Evolutionary conservation across 2,329 filamentous ascomycete species (phyloP).

Genomic region (Grosmannia serpens): DNA sequence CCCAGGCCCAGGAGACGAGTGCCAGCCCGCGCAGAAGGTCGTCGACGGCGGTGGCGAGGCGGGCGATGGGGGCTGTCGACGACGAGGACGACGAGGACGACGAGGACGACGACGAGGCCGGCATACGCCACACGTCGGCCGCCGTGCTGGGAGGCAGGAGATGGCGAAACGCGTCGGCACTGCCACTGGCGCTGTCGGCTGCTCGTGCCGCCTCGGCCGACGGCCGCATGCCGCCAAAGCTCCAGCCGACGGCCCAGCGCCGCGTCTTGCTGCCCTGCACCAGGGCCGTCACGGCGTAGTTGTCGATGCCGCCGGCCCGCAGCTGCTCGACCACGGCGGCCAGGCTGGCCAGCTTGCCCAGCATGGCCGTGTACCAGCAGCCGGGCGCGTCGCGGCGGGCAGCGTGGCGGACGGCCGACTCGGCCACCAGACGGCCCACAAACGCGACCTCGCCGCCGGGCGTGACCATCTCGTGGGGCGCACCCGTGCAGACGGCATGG

Average conservation of each 20-base stretch:
- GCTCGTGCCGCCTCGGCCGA: conserved; percentile 32
- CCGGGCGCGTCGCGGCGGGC: conserved; percentile 30
- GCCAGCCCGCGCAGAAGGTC: conserved; percentile 43
- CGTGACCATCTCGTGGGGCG: conserved; percentile 75
- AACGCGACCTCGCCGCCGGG: conserved; percentile 69
- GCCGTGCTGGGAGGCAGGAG: conserved; percentile 33
- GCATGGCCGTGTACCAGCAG: conserved; percentile 84
- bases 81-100: too few species aligned
- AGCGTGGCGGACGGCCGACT: conserved; percentile 21
- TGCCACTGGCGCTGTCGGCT: background rate
- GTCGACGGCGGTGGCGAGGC: conserved; percentile 24
- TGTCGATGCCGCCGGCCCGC: conserved; percentile 44
- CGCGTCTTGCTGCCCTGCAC: conserved; percentile 60
- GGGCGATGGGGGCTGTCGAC: conserved; percentile 16
- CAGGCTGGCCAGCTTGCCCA: conserved; percentile 67
- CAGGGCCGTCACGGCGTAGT: conserved; percentile 75
- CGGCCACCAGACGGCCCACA: conserved; percentile 58
- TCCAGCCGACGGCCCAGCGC: conserved; percentile 86
- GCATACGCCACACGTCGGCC: conserved; percentile 25
- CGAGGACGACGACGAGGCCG: background rate
- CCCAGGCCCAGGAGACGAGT: conserved; percentile 53
- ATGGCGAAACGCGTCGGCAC: conserved; percentile 23
- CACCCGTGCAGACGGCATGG: conserved; percentile 64
- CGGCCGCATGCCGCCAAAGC: conserved; percentile 59
- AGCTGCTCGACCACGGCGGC: conserved; percentile 48